Conservation (phyloP, 208 protist genomes). For the Crithidia fasciculata region DNA sequence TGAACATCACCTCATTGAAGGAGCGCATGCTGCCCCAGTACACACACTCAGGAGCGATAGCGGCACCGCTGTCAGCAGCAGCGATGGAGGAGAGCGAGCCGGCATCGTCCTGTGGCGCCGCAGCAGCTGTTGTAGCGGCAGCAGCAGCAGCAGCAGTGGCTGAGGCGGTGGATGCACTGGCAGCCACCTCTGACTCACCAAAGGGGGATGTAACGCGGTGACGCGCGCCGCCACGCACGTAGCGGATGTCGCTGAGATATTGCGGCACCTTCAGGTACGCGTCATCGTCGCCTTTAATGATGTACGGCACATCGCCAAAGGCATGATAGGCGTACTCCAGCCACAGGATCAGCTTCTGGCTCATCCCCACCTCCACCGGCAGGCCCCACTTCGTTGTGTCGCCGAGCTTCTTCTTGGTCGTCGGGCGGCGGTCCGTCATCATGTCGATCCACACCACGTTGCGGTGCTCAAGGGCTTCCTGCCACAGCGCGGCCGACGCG, state of each 20-base stretch:
- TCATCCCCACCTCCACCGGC: conserved; percentile 35
- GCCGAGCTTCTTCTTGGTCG: conserved; percentile 27
- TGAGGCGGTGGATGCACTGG: too few species aligned
- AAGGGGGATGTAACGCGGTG: background rate
- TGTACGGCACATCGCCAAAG: conserved; percentile 33
- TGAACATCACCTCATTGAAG: background rate
- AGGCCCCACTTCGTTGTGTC: conserved; percentile 32
- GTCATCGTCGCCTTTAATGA: conserved; percentile 57
- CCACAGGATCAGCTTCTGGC: conserved; percentile 39
- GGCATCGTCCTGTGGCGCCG: too few species aligned
- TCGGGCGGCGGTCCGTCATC: conserved; percentile 27
- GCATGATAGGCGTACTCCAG: conserved; percentile 26
- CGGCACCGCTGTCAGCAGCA: background rate
- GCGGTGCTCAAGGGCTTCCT: conserved; percentile 30
- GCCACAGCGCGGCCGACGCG: conserved; percentile 30
- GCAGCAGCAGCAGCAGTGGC: too few species aligned
- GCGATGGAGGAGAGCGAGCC: background rate
- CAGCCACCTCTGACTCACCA: too few species aligned
- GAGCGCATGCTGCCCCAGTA: conserved; percentile 29
- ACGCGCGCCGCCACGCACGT: background rate
- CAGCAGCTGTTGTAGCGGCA: too few species aligned
- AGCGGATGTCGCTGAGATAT: conserved; percentile 39
- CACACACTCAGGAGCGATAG: background rate
- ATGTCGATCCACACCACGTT: conserved; percentile 37
- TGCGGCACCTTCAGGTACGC: conserved; percentile 48